Conservation (phyloP, 257 asterid genomes). For the Petunia secreta region DNA sequence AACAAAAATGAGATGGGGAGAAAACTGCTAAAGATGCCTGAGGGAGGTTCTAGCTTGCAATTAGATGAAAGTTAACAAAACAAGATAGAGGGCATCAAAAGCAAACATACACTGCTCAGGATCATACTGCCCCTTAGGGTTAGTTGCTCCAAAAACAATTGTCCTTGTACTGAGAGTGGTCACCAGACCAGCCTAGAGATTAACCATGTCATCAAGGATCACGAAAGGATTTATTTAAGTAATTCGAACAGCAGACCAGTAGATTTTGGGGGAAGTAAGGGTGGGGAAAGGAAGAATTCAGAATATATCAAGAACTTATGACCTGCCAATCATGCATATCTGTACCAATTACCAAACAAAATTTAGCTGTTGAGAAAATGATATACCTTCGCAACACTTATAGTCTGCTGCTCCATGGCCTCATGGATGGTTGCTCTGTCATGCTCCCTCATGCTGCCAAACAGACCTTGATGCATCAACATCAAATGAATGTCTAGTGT, state of each 20-base stretch:
- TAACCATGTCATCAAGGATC: conserved; percentile 18
- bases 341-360: neutral
- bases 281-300: neutral
- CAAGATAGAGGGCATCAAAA: conserved; percentile 18
- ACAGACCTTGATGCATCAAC: conserved; percentile 24
- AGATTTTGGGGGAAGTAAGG: neutral
- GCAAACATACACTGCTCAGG: conserved; percentile 87
- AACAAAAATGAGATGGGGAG: conserved; percentile 17
- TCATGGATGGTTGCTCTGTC: conserved; percentile 98
- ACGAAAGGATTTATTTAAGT: neutral
- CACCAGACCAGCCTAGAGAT: conserved; percentile 94
- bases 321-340: neutral
- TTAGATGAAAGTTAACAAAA: conserved; percentile 13
- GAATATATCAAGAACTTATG: neutral
- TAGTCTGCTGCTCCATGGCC: conserved; percentile 99
- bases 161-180: conserved; percentile 96
- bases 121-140: conserved; percentile 97
- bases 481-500: conserved; percentile 8
- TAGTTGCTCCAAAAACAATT: conserved; percentile 94
- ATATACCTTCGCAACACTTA: conserved; percentile 97
- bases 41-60: neutral
- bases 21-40: conserved; percentile 19
- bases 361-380: neutral
- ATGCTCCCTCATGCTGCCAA: conserved; percentile 91
- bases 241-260: conserved; percentile 12